These are phyloP conservation scores for Cryptococcus amylolentus DNA, from an alignment of 1,284 basidiomycete species.

Conservation along the genomic window DNA sequence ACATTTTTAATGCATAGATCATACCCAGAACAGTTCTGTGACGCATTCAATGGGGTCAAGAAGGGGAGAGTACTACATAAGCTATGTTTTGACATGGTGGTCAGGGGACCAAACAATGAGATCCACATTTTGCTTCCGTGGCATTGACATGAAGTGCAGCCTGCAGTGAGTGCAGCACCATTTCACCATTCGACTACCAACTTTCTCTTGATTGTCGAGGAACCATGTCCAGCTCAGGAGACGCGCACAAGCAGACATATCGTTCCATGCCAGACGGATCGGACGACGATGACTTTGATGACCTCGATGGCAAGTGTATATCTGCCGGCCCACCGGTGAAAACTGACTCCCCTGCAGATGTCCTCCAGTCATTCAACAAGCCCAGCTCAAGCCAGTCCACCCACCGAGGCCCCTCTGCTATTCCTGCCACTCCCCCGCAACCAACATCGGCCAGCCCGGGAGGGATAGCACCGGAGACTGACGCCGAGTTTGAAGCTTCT, in stretches of 20 bases:
- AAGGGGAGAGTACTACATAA: too few relatives aligned
- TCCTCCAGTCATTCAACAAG: constrained; percentile 43
- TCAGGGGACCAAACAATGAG: too few relatives aligned
- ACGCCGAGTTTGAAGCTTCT: constrained; percentile 63
- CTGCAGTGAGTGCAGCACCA: too few relatives aligned
- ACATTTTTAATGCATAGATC: neutral
- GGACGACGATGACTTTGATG: constrained; percentile 45
- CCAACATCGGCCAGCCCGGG: constrained; percentile 9
- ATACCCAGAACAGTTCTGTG: neutral
- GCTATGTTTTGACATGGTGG: too few relatives aligned
- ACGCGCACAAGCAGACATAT: too few relatives aligned
- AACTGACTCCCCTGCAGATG: constrained; percentile 26
- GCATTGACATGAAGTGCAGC: too few relatives aligned
- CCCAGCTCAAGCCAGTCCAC: constrained; percentile 7
- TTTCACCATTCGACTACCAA: too few relatives aligned
- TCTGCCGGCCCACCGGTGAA: neutral
- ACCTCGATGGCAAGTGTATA: constrained; percentile 39
- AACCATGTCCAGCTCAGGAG: too few relatives aligned
- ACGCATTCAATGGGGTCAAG: neutral
- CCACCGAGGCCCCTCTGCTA: constrained; percentile 25
- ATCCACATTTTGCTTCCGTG: too few relatives aligned
- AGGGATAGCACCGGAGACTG: constrained; percentile 19
- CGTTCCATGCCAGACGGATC: constrained; percentile 23
- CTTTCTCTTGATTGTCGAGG: too few relatives aligned
- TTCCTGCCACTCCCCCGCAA: constrained; percentile 23